phyloP scores from a whole-genome alignment of 495 filamentous ascomycete species.

The Pseudotulostoma volvatum region DNA sequence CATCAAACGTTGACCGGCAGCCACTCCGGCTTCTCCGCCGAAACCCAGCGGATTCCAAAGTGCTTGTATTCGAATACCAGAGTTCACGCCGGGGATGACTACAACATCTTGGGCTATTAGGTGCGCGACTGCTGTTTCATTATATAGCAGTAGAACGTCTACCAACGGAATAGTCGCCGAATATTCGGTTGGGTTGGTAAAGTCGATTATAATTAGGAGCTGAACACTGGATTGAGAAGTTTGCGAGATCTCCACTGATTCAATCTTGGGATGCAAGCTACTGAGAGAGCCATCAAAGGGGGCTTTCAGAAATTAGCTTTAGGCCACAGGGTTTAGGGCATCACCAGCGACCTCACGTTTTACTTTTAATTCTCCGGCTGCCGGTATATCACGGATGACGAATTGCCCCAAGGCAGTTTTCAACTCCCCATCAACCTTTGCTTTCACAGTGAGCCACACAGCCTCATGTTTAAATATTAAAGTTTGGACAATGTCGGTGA shows the following conservation, averaged over 20 bases:
- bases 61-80: slow-evolving; percentile 48
- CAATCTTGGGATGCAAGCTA: slow-evolving; percentile 42
- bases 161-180: slow-evolving; percentile 62
- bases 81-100: slow-evolving; percentile 53
- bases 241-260: slow-evolving; percentile 46
- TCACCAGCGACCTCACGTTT: slow-evolving; percentile 66
- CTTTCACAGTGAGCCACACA: slow-evolving; percentile 52
- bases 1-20: slow-evolving; percentile 52
- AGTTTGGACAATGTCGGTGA: slow-evolving; percentile 56
- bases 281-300: slow-evolving; percentile 32
- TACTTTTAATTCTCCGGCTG: slow-evolving; percentile 67
- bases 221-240: slow-evolving; percentile 53
- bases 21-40: slow-evolving; percentile 40
- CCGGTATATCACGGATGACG: slow-evolving; percentile 63
- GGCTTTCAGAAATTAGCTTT: slow-evolving; percentile 15
- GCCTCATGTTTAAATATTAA: slow-evolving; percentile 53
- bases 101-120: slow-evolving; percentile 42
- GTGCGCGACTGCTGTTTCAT: slow-evolving; percentile 59
- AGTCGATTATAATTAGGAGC: slow-evolving; percentile 51
- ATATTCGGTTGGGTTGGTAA: slow-evolving; percentile 83
- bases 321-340: too few relatives aligned
- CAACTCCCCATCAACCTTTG: slow-evolving; percentile 70
- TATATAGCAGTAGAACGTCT: slow-evolving; percentile 57
- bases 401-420: slow-evolving; percentile 65
- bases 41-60: slow-evolving; percentile 52